Percentiles rank a stretch among this genome's conserved stretches.
Evolutionary conservation across 768 basidiomycete species (phyloP).

Genomic region (Mycena belliarum): DNA sequence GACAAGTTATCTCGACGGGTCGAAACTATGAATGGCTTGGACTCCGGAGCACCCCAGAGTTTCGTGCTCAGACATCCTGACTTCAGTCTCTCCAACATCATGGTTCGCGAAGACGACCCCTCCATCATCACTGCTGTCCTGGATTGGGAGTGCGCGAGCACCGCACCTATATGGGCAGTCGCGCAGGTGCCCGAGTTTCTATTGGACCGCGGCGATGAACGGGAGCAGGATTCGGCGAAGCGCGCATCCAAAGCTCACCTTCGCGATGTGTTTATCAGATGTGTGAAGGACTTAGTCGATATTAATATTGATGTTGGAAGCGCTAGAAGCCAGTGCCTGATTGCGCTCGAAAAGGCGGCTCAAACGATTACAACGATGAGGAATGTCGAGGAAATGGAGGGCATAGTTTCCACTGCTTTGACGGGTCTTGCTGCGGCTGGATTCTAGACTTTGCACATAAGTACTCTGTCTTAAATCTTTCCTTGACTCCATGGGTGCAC

Average conservation of each 20-base stretch:
- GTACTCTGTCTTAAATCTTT: no score
- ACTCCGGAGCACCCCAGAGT: background rate
- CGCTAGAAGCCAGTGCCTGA: background rate
- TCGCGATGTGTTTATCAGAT: background rate
- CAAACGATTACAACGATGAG: conserved; percentile 1
- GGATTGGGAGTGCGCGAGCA: background rate
- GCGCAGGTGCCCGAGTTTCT: background rate
- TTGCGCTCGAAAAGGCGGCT: background rate
- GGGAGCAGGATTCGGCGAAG: background rate
- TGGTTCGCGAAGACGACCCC: background rate
- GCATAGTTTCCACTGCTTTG: background rate
- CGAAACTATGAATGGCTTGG: background rate
- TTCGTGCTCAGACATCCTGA: background rate
- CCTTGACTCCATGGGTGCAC: no score
- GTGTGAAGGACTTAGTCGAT: background rate
- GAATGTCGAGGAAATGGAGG: background rate
- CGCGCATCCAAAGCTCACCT: background rate
- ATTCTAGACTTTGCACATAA: background rate
- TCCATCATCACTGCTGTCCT: background rate
- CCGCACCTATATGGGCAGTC: background rate
- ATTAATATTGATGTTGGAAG: background rate
- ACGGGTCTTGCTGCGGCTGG: background rate
- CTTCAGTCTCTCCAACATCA: background rate
- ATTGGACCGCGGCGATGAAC: background rate
- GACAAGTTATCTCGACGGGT: background rate